Percentiles rank a stretch among this genome's conserved stretches.
Evolutionary conservation across 345 rosid genomes (phyloP).

Genomic region (Nephelium lappaceum): DNA sequence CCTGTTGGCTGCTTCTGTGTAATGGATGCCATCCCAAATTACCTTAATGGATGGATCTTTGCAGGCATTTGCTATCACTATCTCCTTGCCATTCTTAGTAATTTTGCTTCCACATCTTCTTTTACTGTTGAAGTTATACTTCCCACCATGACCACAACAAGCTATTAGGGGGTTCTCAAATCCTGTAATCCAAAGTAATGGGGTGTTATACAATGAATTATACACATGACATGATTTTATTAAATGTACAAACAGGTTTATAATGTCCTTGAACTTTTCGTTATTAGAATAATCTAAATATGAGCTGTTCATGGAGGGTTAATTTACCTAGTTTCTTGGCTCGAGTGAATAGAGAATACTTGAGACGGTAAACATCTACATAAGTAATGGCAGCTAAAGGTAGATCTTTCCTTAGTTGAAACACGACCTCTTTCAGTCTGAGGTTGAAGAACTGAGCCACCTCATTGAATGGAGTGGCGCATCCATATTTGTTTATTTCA

Average conservation of each 20-base stretch:
- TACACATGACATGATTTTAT: no score
- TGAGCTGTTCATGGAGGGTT: background rate
- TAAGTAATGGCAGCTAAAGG: constrained; percentile 57
- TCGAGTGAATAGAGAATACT: constrained; percentile 53
- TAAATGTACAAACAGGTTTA: no score
- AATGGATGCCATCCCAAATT: constrained; percentile 79
- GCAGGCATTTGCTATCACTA: constrained; percentile 52
- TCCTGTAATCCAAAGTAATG: constrained; percentile 30
- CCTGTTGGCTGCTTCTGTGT: constrained; percentile 67
- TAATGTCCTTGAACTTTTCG: no score
- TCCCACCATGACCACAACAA: constrained; percentile 80
- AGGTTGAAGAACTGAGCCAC: constrained; percentile 57
- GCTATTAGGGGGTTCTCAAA: constrained; percentile 52
- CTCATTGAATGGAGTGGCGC: constrained; percentile 64
- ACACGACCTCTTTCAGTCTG: constrained; percentile 38
- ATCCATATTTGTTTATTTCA: constrained; percentile 56
- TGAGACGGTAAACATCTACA: constrained; percentile 63
- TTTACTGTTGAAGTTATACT: constrained; percentile 54
- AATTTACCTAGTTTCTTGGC: constrained; percentile 52
- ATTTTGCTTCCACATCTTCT: constrained; percentile 54
- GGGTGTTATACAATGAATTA: background rate
- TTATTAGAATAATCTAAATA: no score
- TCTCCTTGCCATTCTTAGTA: constrained; percentile 45
- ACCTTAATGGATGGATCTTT: constrained; percentile 45
- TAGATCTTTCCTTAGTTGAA: constrained; percentile 52